phyloP scores from a whole-genome alignment of 1,284 basidiomycete genomes.

The Pulveroboletus sp. region DNA sequence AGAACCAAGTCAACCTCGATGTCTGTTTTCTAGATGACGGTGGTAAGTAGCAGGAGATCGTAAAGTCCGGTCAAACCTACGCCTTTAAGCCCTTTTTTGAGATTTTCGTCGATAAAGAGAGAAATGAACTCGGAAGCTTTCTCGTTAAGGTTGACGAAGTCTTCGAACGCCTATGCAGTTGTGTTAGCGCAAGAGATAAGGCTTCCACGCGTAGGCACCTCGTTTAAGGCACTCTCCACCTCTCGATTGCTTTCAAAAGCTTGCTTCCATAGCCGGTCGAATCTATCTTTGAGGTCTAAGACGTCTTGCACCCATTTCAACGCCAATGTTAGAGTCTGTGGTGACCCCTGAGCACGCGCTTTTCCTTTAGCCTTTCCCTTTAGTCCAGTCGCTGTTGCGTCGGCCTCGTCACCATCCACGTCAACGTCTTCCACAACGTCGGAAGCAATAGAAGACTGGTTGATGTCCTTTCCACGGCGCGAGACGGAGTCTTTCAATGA shows the following conservation, averaged over 20 bases:
- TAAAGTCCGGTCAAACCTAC: conserved; percentile 48
- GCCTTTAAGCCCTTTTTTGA: conserved; percentile 94
- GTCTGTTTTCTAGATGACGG: conserved; percentile 82
- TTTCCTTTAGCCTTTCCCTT: conserved; percentile 70
- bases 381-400: conserved; percentile 43
- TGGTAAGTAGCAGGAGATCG: conserved; percentile 6
- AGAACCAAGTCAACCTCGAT: conserved; percentile 86
- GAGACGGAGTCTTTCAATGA: conserved; percentile 78
- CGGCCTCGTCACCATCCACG: conserved; percentile 40
- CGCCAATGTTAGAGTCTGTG: conserved; percentile 60
- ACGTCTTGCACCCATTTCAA: conserved; percentile 96
- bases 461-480: conserved; percentile 81
- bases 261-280: conserved; percentile 74
- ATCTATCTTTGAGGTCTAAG: conserved; percentile 88
- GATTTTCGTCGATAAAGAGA: conserved; percentile 95
- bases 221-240: conserved; percentile 84
- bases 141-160: conserved; percentile 89
- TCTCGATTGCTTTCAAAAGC: conserved; percentile 79
- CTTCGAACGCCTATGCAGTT: conserved; percentile 77
- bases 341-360: conserved; percentile 43
- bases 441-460: conserved; percentile 49
- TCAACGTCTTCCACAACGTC: conserved; percentile 44
- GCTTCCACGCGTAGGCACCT: conserved; percentile 51
- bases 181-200: neutral
- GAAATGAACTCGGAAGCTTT: conserved; percentile 95